Percentiles rank a stretch among this genome's conserved stretches.
Conservation (phyloP, 768 basidiomycete genomes). For the Lactifluus hygrophoroides region DNA sequence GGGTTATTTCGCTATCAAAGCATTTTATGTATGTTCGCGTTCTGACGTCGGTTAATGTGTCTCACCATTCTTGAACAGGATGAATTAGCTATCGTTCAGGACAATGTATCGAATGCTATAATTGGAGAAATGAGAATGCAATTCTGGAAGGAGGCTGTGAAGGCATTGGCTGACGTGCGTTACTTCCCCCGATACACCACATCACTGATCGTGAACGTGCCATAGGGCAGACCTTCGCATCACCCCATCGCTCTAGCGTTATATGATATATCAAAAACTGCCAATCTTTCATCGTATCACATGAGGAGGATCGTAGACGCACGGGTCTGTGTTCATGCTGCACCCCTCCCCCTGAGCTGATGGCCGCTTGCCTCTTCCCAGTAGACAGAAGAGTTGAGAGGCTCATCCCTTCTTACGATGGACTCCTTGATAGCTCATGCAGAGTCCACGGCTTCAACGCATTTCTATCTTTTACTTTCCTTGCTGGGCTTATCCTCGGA, state of each 20-base stretch:
- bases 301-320: constrained; percentile 80
- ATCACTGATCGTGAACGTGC: constrained; percentile 20
- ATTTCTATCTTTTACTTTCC: constrained; percentile 69
- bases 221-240: constrained; percentile 63
- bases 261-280: constrained; percentile 41
- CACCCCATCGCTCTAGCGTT: constrained; percentile 78
- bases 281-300: constrained; percentile 60
- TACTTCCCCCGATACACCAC: background rate
- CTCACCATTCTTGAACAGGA: constrained; percentile 35
- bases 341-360: background rate
- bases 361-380: background rate
- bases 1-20: constrained; percentile 71
- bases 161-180: constrained; percentile 54
- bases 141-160: constrained; percentile 80
- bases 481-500: constrained; percentile 46
- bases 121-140: constrained; percentile 82
- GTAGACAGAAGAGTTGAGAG: constrained; percentile 59
- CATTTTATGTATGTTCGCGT: constrained; percentile 62
- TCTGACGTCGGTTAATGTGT: background rate
- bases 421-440: constrained; percentile 65
- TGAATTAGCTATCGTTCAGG: constrained; percentile 70
- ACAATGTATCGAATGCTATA: constrained; percentile 59
- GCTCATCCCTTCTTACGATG: constrained; percentile 54
- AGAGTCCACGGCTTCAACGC: constrained; percentile 71
- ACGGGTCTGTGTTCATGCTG: constrained; percentile 42